Evolutionary conservation across 495 filamentous ascomycete species (phyloP), one percentile per base, ranked within the genome.

Genomic region (Aspergillus sclerotiicarbonarius): DNA sequence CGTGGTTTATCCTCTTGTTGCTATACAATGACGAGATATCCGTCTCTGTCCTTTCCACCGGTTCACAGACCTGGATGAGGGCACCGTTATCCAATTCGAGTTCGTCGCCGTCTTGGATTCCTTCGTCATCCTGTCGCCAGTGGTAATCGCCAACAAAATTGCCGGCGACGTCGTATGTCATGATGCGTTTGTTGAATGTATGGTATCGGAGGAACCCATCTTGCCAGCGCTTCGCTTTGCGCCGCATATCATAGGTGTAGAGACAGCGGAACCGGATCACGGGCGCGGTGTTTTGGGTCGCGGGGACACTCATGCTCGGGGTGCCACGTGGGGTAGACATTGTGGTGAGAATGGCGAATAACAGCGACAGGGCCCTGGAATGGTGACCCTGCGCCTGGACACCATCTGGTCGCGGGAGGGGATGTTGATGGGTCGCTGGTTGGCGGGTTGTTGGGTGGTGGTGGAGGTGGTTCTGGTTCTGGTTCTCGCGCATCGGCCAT

Each of bases 141-240:
- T 96, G 90, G 25, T 83, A 83, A 65, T 97, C 92, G 8, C 91
- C 92, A 29, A 96, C 79, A 60, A 86, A 90, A 70, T 94, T 90
- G 0, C 90, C 82, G 16, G 79, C 74, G 15, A 85, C 84, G 67
- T 97, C 92, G 63, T 93, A 93, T 19, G 94, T 89, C 92, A 97
- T 96, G 39, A 91, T 76, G 4, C 92, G 85, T 62, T 87, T 90
- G 73, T 97, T 97, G 80, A 95, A 95, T 2, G 89, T 89, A 68
- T 97, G 92, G 66, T 85, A 96, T 52, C 87, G 84, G 31, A 96
- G 80, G 46, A 86, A 84, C 43, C 92, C 92, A 87, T 97, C 92
- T 62, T 93, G 90, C 92, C 92, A 97, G 47, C 89, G 76, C 72
- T 97, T 97, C 52, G 88, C 84, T 71, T 97, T 97, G 51, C 89